phyloP scores from a whole-genome alignment of 257 asterid genomes.

The Anisodus acutangulus region DNA sequence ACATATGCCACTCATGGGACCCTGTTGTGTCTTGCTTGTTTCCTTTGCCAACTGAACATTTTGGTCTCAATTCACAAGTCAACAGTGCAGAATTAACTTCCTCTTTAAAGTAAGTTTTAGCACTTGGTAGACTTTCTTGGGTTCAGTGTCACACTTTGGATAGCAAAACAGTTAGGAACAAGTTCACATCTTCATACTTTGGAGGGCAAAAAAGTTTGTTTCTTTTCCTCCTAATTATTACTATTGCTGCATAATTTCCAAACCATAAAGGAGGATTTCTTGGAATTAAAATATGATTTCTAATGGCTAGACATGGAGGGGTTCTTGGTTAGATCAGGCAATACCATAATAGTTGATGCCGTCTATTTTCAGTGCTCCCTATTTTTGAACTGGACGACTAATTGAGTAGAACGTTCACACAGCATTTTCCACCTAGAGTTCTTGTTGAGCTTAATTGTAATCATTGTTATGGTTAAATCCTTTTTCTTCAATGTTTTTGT shows the following conservation, averaged over 20 bases:
- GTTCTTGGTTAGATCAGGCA: neutral
- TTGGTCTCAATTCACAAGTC: neutral
- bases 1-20: conserved; percentile 46
- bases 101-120: conserved; percentile 14
- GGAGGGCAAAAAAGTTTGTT: neutral
- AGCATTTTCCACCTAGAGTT: neutral
- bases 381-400: conserved; percentile 1
- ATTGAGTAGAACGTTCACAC: neutral
- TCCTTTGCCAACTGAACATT: conserved; percentile 29
- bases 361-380: neutral
- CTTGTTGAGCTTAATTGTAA: neutral
- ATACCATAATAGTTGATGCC: neutral
- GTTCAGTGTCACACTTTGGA: neutral
- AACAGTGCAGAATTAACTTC: neutral
- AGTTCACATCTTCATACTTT: neutral
- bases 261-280: neutral
- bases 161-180: conserved; percentile 11
- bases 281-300: neutral
- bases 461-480: neutral
- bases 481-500: neutral
- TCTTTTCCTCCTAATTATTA: neutral
- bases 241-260: neutral
- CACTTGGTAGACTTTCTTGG: neutral
- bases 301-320: neutral
- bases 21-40: conserved; percentile 48